Percentiles rank a stretch among this genome's conserved stretches.
Evolutionary conservation across 192 early-diverging fungal genomes (phyloP).

Genomic region (Jimgerdemannia flammicorona): DNA sequence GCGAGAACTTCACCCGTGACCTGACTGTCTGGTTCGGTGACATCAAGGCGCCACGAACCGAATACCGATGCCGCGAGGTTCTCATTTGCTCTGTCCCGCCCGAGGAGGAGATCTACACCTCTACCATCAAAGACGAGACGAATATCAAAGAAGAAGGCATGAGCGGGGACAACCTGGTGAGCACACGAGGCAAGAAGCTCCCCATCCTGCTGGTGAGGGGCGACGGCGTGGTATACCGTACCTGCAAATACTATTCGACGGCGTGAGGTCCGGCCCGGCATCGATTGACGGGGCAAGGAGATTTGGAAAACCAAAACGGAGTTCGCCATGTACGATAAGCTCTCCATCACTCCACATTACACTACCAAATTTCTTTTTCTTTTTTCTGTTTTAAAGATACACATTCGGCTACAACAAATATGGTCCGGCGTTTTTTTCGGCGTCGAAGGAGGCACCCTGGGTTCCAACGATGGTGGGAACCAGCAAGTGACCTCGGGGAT

Average conservation of each 20-base stretch:
- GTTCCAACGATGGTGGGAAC: too few relatives aligned
- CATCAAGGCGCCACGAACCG: conserved; percentile 42
- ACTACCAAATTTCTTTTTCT: too few relatives aligned
- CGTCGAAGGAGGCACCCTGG: background rate
- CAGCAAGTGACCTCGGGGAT: background rate
- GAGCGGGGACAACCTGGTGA: background rate
- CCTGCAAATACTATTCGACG: conserved; percentile 21
- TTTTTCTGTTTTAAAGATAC: background rate
- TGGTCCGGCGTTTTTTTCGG: background rate
- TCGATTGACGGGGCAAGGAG: background rate
- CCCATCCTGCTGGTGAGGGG: conserved; percentile 32
- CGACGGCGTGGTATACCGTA: conserved; percentile 36
- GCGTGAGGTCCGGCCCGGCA: conserved; percentile 10
- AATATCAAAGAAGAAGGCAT: conserved; percentile 1
- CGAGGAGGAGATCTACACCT: conserved; percentile 16
- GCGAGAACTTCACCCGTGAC: conserved; percentile 67
- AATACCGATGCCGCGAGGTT: conserved; percentile 44
- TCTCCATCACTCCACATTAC: too few relatives aligned
- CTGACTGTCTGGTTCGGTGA: conserved; percentile 73
- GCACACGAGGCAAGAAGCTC: conserved; percentile 9
- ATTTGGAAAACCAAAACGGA: background rate
- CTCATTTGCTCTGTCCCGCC: conserved; percentile 39
- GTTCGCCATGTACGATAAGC: background rate
- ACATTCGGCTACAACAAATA: background rate
- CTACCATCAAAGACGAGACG: background rate